Base-by-base conservation (phyloP, 495 filamentous ascomycete species). In the Hypoxylon fragiforme region DNA sequence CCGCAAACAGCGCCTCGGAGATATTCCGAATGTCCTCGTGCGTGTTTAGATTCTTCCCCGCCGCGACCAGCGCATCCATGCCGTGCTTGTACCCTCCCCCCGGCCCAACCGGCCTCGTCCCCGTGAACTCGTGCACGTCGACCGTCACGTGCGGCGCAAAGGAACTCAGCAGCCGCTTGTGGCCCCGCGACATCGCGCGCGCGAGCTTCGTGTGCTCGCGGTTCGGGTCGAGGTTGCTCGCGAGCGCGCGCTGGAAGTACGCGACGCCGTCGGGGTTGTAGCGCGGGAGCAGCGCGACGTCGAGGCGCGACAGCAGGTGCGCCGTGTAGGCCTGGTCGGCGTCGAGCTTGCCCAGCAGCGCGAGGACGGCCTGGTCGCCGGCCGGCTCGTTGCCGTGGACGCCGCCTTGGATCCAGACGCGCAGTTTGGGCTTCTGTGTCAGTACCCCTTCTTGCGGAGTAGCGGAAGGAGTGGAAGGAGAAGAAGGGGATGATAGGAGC, bases 21-120 rank as follows among this genome's bases (percentile, higher is more conserved):
- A 70, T 51, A 15, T 68, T 58, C 32, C 68, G 63, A 20, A 69
- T 70, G 42, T 61, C 54, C 15, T 37, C 28, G 43, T 70, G 54
- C 3, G 64, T 69, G 44, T 70, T 70, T 8, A 70, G 58, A 18
- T 70, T 70, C 58, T 70, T 69, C 24, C 63, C 66, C 35, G 68
- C 60, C 12, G 66, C 60, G 30, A 65, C 63, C 18, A 70, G 64
- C 13, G 59, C 68, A 48, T 70, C 68, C 57, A 63, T 62, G 34
- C 60, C 67, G 35, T 62, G 57, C 19, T 63, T 58, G 50, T 67
- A 69, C 3, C 26, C 32, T n/a, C 57, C 60, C n/a, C n/a, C 44
- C 19, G 44, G 44, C 9, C 42, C 42, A 1, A 28, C 12, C n/a
- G 42, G 28, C 14, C 51, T 49, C 22, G 57, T 55, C 1, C 60